Evolutionary conservation across 2,329 filamentous ascomycete genomes (phyloP), one percentile per base, ranked within the genome.

Genomic region (Penicillium occitanis): DNA sequence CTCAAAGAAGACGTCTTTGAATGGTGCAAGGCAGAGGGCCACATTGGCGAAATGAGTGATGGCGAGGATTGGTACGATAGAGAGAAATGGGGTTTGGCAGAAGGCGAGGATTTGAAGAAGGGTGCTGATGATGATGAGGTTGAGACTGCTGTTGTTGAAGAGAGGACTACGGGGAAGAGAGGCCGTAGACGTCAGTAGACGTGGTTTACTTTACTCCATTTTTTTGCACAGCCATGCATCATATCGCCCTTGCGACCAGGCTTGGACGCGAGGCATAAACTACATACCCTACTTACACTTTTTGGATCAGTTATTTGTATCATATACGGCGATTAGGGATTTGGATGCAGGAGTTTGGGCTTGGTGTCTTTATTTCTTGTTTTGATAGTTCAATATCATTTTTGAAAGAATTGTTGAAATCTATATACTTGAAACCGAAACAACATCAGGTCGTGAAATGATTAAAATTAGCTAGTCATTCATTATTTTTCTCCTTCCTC

Each of bases 61-160:
- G 87, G 87, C 1, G 87, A 90, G 76, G 87, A 90, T 71, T 90
- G 87, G 87, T 87, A 88, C 69, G 87, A 90, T 71, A 79, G 81
- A 22, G 84, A 86, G 64, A 84, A 86, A 70, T 89, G 86, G 87
- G 83, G 82, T 0, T 74, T 89, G n/a, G 73, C 70, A 2, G 77
- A 79, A 42, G 83, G 84, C 0, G 84, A 85, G 51, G 83, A 85
- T 66, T 73, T 89, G 62, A 83, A 84, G 68, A 89, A 89, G 72
- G 87, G 87, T 0, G 84, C 85, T 46, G 84, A 87, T 65, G 82
- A 84, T 65, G 87, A 89, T 70, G 87, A 89, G 68, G 84, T 86
- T 37, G 85, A 86, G 66, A 80, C 80, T 50, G 28, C 30, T 76
- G 77, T 77, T 40, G 76, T 80, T 63, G 79, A 80, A 59, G 75